phyloP scores from a whole-genome alignment of 768 basidiomycete species.

The Basidioascus undulatus region DNA sequence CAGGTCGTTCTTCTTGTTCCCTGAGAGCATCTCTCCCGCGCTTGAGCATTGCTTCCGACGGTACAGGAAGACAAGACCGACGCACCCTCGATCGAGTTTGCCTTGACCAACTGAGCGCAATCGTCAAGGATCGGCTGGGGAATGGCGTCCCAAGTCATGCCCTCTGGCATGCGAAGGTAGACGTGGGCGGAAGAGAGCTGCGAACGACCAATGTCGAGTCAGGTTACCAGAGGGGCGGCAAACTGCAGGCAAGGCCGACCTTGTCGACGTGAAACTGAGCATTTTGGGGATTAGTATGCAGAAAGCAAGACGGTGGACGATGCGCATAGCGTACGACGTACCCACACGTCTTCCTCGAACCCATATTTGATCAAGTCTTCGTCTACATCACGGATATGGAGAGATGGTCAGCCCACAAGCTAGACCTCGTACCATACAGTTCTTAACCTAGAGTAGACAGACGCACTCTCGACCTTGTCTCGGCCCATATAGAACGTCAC shows the following conservation, averaged over 20 bases:
- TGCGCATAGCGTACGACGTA: too few relatives aligned
- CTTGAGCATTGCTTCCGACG: neutral
- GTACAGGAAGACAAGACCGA: neutral
- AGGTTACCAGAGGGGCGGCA: neutral
- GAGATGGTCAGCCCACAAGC: neutral
- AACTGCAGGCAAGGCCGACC: constrained; percentile 1
- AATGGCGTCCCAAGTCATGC: constrained; percentile 69
- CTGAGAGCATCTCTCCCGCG: constrained; percentile 21
- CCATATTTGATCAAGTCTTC: constrained; percentile 83
- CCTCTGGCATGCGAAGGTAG: constrained; percentile 65
- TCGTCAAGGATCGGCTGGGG: constrained; percentile 51
- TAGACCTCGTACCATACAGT: too few relatives aligned
- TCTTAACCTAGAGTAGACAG: too few relatives aligned
- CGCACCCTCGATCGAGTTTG: constrained; percentile 83
- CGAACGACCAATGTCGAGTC: neutral
- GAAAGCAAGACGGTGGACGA: too few relatives aligned
- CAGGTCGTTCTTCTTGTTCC: constrained; percentile 85
- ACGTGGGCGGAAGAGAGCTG: constrained; percentile 81
- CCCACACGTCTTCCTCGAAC: constrained; percentile 24
- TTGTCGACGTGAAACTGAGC: constrained; percentile 97
- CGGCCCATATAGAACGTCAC: constrained; percentile 58
- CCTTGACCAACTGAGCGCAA: constrained; percentile 87
- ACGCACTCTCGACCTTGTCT: constrained; percentile 86
- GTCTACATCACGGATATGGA: constrained; percentile 28
- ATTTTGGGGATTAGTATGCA: too few relatives aligned